Evolutionary conservation across 2,329 filamentous ascomycete species (phyloP).

Genomic region (Paecilomyces sp.): DNA sequence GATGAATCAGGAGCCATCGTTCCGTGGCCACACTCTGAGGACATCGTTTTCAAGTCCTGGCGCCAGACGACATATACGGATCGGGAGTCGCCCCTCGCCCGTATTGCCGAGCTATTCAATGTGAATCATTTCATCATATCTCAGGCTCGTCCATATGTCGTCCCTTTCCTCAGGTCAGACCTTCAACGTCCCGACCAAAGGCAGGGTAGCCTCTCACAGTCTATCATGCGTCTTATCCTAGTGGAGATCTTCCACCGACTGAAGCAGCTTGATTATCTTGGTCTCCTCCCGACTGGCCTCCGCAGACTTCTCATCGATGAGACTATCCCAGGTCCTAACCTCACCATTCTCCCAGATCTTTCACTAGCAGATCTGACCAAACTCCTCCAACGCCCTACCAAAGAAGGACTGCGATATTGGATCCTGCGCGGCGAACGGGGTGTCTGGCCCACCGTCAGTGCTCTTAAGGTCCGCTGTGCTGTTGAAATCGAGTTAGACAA

Average conservation of each 20-base stretch:
- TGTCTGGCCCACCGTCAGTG: slow-evolving; percentile 84
- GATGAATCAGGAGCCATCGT: slow-evolving; percentile 64
- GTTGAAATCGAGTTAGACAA: slow-evolving; percentile 83
- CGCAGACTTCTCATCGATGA: slow-evolving; percentile 77
- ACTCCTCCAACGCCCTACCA: slow-evolving; percentile 75
- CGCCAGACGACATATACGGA: slow-evolving; percentile 59
- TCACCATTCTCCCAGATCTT: slow-evolving; percentile 78
- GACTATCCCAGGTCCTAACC: slow-evolving; percentile 65
- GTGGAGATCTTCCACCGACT: slow-evolving; percentile 75
- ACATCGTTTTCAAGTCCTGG: slow-evolving; percentile 63
- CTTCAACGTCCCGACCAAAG: slow-evolving; percentile 64
- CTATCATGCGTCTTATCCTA: slow-evolving; percentile 58
- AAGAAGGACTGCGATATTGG: slow-evolving; percentile 73
- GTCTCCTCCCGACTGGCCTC: slow-evolving; percentile 61
- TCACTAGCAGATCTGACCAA: slow-evolving; percentile 65
- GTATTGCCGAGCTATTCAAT: slow-evolving; percentile 78
- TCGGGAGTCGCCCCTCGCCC: slow-evolving; percentile 59
- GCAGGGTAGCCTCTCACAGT: slow-evolving; percentile 52
- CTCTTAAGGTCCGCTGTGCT: slow-evolving; percentile 72
- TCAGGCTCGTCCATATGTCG: slow-evolving; percentile 82
- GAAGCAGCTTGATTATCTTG: slow-evolving; percentile 70
- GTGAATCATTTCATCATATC: slow-evolving; percentile 94
- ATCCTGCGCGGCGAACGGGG: slow-evolving; percentile 75
- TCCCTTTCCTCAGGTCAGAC: slow-evolving; percentile 75
- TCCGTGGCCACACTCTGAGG: slow-evolving; percentile 59